A percentile compares a stretch with the other conserved stretches of the same genome.
Evolutionary conservation across 2,329 filamentous ascomycete genomes (phyloP).

Genomic region (Aspergillus sp.): DNA sequence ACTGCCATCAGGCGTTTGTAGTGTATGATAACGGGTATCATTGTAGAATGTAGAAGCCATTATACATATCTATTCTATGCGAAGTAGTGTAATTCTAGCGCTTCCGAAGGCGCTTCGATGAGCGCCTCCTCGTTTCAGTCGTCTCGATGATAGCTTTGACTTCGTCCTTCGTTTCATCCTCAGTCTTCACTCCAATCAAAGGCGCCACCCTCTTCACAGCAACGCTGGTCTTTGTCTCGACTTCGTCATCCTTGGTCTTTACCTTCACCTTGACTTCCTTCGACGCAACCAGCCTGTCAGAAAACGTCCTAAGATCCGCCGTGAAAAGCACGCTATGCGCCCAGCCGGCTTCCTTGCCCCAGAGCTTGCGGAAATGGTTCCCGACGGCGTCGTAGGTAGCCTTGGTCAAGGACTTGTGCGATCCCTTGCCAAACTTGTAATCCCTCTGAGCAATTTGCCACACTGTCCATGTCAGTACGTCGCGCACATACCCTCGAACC

Average conservation of each 20-base stretch:
- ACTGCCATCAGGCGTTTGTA: no score
- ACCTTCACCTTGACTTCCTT: constrained; percentile 31
- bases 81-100: neutral
- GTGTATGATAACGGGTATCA: no score
- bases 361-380: constrained; percentile 82
- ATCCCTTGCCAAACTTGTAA: constrained; percentile 84
- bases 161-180: constrained; percentile 17
- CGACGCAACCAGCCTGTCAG: constrained; percentile 56
- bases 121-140: constrained; percentile 22
- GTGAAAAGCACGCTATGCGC: constrained; percentile 96
- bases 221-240: constrained; percentile 16
- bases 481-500: neutral
- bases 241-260: constrained; percentile 26
- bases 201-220: constrained; percentile 22
- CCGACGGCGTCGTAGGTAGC: constrained; percentile 85
- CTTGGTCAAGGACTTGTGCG: constrained; percentile 82
- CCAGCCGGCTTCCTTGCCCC: constrained; percentile 95
- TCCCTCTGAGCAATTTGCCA: constrained; percentile 98
- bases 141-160: constrained; percentile 18
- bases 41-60: neutral
- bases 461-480: constrained; percentile 48
- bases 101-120: constrained; percentile 30
- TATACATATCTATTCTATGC: neutral
- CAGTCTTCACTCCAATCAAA: constrained; percentile 20
- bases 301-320: constrained; percentile 82